Base-by-base conservation (phyloP, 257 asterid genomes). In the Ocimum tenuiflorum region DNA sequence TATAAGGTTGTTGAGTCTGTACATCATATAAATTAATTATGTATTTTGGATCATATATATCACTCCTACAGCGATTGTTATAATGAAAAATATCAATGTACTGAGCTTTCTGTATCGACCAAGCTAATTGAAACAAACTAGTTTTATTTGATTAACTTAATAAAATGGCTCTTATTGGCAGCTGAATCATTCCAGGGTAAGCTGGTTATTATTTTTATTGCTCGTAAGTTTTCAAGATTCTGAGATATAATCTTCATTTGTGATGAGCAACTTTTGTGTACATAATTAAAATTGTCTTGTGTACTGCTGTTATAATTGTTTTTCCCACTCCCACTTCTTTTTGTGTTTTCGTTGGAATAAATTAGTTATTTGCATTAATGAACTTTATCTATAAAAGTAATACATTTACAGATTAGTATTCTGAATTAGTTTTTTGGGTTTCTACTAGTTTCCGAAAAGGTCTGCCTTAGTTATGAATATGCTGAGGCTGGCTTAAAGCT, bases 1-100 rank as follows among this genome's bases (percentile, higher is more conserved):
- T 59, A 7, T 68, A 31, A 60, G 20, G 49, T 33, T 58, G 70
- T 50, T 39, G 11, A 23, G 42, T 68, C 36, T 27, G 68, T 56
- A 27, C 60, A 60, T 49, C 54, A 18, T 13, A 22, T 63, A 55
- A 17, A 45, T 63, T 48, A 46, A 47, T 13, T 24, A 47, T 29
- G 68, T 22, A 63, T 29, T 61, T 60, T 50, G 10, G 33, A 49
- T 52, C 20, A n/a, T 41, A 41, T 67, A 17, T 41, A 52, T 66
- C 15, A 54, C 29, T 54, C 46, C 20, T 33, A 12, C 23, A 60
- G 13, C 9, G 41, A 65, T n/a, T 76, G 38, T 15, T 29, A 36
- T 60, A 33, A 41, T 42, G 14, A 56, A 57, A 56, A 57, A 48
- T 42, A 49, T 65, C 54, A 47, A 20, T 50, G 33, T 33, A 49